These are phyloP conservation scores for Ophiostoma angusticollis DNA, from an alignment of 2,329 filamentous ascomycete genomes.

Conservation along the genomic window DNA sequence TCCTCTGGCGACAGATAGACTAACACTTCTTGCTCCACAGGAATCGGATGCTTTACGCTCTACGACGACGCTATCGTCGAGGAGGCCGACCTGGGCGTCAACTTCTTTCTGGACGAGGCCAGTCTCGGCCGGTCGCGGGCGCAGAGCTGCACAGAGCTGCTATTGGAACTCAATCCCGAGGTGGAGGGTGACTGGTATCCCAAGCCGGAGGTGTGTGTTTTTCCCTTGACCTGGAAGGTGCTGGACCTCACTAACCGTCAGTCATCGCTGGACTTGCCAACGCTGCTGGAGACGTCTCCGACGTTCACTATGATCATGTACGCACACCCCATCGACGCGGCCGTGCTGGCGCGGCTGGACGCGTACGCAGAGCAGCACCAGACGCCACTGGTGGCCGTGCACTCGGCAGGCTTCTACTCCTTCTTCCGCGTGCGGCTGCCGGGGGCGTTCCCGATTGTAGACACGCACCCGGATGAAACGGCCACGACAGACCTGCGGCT, in stretches of 20 bases:
- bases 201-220: constrained; percentile 28
- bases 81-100: constrained; percentile 78
- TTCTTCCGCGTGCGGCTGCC: constrained; percentile 72
- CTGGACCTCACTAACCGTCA: not conserved
- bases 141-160: constrained; percentile 59
- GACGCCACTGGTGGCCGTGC: constrained; percentile 67
- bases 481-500: constrained; percentile 76
- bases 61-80: constrained; percentile 66
- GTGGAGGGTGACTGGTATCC: constrained; percentile 64
- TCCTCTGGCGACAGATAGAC: too few species aligned
- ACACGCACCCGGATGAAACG: constrained; percentile 85
- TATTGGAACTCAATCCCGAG: constrained; percentile 86
- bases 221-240: not conserved
- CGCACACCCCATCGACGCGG: constrained; percentile 33
- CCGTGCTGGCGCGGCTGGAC: constrained; percentile 32
- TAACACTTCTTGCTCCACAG: constrained; percentile 25
- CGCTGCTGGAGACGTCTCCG: constrained; percentile 27
- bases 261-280: constrained; percentile 10
- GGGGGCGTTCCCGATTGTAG: constrained; percentile 77
- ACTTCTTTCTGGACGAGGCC: constrained; percentile 84
- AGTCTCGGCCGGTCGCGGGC: constrained; percentile 68
- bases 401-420: constrained; percentile 86
- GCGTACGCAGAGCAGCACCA: constrained; percentile 39
- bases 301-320: constrained; percentile 44
- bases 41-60: constrained; percentile 85